These are phyloP conservation scores for Phoenix roebelenii DNA, from an alignment of 176 grass and related monocot species.

Conservation along the genomic window DNA sequence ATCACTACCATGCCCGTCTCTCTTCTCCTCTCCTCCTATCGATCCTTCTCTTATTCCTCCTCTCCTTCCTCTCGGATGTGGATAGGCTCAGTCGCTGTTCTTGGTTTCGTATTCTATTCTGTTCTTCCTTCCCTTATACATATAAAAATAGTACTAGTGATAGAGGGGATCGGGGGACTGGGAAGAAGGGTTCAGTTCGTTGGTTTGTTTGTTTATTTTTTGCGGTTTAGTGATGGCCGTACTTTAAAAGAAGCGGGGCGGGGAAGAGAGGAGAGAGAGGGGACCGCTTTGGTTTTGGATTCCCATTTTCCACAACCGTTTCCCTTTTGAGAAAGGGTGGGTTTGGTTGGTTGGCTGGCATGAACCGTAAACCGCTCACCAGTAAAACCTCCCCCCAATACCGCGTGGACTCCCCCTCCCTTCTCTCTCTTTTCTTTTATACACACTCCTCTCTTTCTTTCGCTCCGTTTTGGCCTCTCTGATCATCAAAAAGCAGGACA, in stretches of 20 bases:
- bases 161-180: too few species aligned
- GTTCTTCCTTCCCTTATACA: too few species aligned
- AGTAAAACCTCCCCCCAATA: neutral
- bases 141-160: too few species aligned
- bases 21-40: too few species aligned
- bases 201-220: conserved; percentile 21
- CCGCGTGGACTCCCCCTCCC: too few species aligned
- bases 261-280: neutral
- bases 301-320: conserved; percentile 21
- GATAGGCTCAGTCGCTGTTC: neutral
- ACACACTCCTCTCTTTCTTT: too few species aligned
- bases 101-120: too few species aligned
- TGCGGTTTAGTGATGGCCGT: conserved; percentile 18
- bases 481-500: too few species aligned
- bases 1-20: conserved; percentile 2
- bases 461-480: too few species aligned
- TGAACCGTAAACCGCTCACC: conserved; percentile 30
- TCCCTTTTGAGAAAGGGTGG: conserved; percentile 5
- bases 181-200: conserved; percentile 10
- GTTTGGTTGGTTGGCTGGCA: conserved; percentile 15
- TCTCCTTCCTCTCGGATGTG: neutral
- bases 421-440: too few species aligned
- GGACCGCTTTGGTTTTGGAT: conserved; percentile 13
- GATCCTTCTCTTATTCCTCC: neutral
- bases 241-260: conserved; percentile 3